Evolutionary conservation across 176 grass and related monocot species (phyloP).

Genomic region (sorghum (Sorghum bicolor)): DNA sequence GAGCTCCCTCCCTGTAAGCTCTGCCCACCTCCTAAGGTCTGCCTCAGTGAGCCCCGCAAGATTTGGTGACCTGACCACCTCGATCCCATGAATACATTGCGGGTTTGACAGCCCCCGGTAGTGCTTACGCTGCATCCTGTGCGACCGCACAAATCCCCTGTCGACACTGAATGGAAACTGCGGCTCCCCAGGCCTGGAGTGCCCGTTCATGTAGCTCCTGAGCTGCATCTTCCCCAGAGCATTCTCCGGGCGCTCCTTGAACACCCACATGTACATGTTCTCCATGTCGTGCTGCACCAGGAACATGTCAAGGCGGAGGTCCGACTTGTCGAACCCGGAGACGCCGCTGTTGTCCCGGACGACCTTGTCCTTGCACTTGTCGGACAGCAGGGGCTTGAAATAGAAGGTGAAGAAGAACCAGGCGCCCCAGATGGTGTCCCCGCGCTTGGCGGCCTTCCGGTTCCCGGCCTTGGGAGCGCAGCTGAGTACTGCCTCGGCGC

Average conservation of each 20-base stretch:
- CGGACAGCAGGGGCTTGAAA: slow-evolving; percentile 82
- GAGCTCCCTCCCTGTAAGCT: slow-evolving; percentile 83
- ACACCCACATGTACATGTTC: slow-evolving; percentile 99
- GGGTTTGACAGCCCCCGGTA: slow-evolving; percentile 95
- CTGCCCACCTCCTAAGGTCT: slow-evolving; percentile 88
- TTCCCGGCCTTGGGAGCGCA: slow-evolving; percentile 44
- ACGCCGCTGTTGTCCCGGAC: slow-evolving; percentile 48
- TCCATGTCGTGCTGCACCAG: slow-evolving; percentile 99
- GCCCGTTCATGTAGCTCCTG: slow-evolving; percentile 98
- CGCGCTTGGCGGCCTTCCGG: slow-evolving; percentile 84
- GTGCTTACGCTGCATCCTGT: slow-evolving; percentile 97
- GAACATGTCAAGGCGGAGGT: slow-evolving; percentile 83
- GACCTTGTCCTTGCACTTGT: slow-evolving; percentile 81
- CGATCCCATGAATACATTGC: slow-evolving; percentile 96
- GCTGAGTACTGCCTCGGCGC: slow-evolving; percentile 48
- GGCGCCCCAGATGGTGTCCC: slow-evolving; percentile 95
- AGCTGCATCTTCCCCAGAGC: slow-evolving; percentile 99
- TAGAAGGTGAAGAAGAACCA: slow-evolving; percentile 99
- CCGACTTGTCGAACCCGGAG: slow-evolving; percentile 70
- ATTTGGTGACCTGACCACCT: slow-evolving; percentile 71
- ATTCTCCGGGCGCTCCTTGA: slow-evolving; percentile 95
- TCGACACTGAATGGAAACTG: slow-evolving; percentile 87
- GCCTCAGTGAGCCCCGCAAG: slow-evolving; percentile 53
- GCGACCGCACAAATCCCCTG: slow-evolving; percentile 88
- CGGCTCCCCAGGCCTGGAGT: slow-evolving; percentile 75